A percentile compares a stretch with the other conserved stretches of the same genome.
phyloP scores from a whole-genome alignment of 2,329 filamentous ascomycete species.

The Passalora sequoiae region DNA sequence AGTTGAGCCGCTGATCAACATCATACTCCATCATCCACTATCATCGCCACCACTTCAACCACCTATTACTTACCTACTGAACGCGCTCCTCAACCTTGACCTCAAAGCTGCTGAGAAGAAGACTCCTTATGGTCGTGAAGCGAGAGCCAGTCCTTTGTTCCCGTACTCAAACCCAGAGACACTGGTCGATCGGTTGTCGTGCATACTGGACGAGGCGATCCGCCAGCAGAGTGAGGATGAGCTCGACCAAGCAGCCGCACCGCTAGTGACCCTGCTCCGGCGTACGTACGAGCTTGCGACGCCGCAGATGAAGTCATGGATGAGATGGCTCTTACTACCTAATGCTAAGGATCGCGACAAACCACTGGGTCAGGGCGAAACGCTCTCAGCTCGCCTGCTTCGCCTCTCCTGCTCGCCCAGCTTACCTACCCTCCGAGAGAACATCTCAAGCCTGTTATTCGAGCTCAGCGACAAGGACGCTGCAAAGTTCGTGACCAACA shows the following conservation, averaged over 20 bases:
- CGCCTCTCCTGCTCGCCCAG: conserved; percentile 69
- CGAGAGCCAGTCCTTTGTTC: conserved; percentile 54
- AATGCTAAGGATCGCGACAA: conserved; percentile 68
- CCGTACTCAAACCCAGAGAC: conserved; percentile 57
- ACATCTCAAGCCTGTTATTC: conserved; percentile 75
- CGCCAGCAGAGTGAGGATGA: conserved; percentile 60
- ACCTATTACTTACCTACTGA: conserved; percentile 67
- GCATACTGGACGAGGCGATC: conserved; percentile 64
- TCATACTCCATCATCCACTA: conserved; percentile 60
- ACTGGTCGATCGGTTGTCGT: conserved; percentile 61
- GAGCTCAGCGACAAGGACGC: conserved; percentile 79
- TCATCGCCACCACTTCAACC: conserved; percentile 64
- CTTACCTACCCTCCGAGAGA: conserved; percentile 65
- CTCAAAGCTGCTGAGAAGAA: conserved; percentile 42
- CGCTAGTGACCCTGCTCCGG: conserved; percentile 59
- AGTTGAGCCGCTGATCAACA: conserved; percentile 63
- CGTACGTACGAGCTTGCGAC: conserved; percentile 69
- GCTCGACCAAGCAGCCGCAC: conserved; percentile 64
- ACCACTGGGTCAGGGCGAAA: conserved; percentile 70
- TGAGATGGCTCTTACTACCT: conserved; percentile 68
- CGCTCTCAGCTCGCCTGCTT: conserved; percentile 70
- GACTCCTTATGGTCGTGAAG: conserved; percentile 18
- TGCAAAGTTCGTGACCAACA: conserved; percentile 75
- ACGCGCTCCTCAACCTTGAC: conserved; percentile 75
- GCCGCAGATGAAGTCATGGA: conserved; percentile 53